phyloP scores from a whole-genome alignment of 148 eudicot genomes.

The Gaultheria prostrata region DNA sequence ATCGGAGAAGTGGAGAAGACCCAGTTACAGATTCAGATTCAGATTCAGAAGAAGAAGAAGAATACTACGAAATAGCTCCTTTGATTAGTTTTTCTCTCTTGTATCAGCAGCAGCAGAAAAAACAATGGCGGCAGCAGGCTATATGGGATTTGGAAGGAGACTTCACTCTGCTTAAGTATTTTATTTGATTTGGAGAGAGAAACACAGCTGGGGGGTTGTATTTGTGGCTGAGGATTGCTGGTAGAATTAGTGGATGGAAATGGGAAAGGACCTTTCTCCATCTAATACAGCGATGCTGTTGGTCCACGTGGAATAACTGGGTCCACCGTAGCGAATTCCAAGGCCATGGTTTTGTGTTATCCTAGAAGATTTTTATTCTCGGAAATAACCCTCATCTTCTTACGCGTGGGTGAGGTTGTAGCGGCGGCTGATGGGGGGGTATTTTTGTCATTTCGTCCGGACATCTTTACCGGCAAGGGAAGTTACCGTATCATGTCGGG shows the following conservation, averaged over 20 bases:
- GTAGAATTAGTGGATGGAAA: slow-evolving; percentile 28
- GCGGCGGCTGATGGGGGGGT: not conserved
- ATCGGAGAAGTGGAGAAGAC: not conserved
- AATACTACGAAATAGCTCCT: not conserved
- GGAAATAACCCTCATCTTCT: not conserved
- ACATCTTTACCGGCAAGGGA: not conserved
- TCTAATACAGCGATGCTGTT: slow-evolving; percentile 18
- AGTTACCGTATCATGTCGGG: not conserved
- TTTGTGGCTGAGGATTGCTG: slow-evolving; percentile 31
- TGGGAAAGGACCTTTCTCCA: slow-evolving; percentile 12
- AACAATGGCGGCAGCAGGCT: slow-evolving; percentile 12
- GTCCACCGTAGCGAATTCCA: not conserved
- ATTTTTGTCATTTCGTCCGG: not conserved
- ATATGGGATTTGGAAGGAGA: not conserved
- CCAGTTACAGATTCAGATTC: not conserved
- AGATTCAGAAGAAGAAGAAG: not conserved
- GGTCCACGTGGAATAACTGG: slow-evolving; percentile 19
- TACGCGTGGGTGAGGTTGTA: not conserved
- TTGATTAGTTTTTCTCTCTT: not conserved
- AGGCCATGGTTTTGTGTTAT: not conserved
- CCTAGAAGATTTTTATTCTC: not conserved
- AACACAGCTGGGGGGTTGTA: not conserved
- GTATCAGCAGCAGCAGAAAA: not conserved
- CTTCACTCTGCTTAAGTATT: not conserved
- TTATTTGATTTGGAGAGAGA: slow-evolving; percentile 7